phyloP scores from a whole-genome alignment of 2,329 filamentous ascomycete genomes.

The Botrytis byssoidea region DNA sequence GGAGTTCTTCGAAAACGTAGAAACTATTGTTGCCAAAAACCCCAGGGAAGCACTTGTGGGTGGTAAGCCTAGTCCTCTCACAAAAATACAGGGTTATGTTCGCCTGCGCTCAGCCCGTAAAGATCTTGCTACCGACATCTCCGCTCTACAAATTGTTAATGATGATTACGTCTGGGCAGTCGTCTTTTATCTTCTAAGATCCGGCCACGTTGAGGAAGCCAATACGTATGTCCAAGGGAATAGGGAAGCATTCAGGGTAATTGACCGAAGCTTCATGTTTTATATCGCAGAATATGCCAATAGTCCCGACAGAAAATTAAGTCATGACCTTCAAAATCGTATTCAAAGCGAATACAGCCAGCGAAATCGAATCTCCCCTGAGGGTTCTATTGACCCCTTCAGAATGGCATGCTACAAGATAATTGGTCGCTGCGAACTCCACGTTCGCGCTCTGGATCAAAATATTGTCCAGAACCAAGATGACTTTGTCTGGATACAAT shows the following conservation, averaged over 20 bases:
- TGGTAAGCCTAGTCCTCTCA: conserved; percentile 81
- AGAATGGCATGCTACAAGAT: conserved; percentile 98
- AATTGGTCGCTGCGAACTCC: conserved; percentile 74
- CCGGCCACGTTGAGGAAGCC: conserved; percentile 80
- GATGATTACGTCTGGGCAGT: conserved; percentile 91
- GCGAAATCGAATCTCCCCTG: conserved; percentile 77
- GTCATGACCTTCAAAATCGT: conserved; percentile 75
- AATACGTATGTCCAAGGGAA: conserved; percentile 81
- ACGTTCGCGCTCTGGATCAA: conserved; percentile 61
- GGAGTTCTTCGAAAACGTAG: conserved; percentile 75
- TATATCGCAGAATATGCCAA: conserved; percentile 86
- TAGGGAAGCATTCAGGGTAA: conserved; percentile 76
- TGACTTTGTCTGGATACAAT: conserved; percentile 72
- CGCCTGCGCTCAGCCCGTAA: conserved; percentile 76
- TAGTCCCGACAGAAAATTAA: conserved; percentile 73
- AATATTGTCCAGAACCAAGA: conserved; percentile 52
- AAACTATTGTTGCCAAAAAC: conserved; percentile 75
- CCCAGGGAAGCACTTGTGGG: conserved; percentile 87
- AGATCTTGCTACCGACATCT: conserved; percentile 78
- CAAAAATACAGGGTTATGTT: conserved; percentile 91
- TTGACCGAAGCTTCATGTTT: conserved; percentile 84
- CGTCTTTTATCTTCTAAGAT: conserved; percentile 86
- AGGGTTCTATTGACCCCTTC: conserved; percentile 89
- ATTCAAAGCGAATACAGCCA: conserved; percentile 90
- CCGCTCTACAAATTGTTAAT: conserved; percentile 74